phyloP scores from a whole-genome alignment of 2,329 filamentous ascomycete species.

The Seiridium unicorne region DNA sequence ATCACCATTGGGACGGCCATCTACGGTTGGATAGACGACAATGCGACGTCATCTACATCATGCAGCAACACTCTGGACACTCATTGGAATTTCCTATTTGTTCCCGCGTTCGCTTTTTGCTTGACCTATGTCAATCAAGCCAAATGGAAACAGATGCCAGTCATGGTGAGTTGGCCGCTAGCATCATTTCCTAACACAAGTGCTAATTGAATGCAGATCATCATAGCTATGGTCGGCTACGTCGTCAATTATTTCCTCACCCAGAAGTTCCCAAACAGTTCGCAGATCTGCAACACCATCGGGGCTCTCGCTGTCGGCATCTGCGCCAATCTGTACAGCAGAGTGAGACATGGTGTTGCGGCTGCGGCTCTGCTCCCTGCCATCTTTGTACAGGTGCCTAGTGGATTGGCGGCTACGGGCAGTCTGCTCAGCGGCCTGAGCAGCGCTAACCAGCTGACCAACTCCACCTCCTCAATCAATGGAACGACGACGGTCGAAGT shows the following conservation, averaged over 20 bases:
- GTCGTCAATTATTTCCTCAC: constrained; percentile 73
- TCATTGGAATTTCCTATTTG: constrained; percentile 62
- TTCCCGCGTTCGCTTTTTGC: constrained; percentile 66
- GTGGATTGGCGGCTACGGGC: constrained; percentile 45
- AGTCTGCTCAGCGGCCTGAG: constrained; percentile 43
- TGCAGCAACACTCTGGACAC: constrained; percentile 44
- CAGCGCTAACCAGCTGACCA: constrained; percentile 41
- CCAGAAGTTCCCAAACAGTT: constrained; percentile 63
- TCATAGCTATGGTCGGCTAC: constrained; percentile 73
- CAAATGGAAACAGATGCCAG: constrained; percentile 76
- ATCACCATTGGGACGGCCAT: constrained; percentile 59
- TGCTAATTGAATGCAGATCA: constrained; percentile 27
- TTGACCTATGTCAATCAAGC: constrained; percentile 77
- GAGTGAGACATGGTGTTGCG: constrained; percentile 49
- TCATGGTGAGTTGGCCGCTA: constrained; percentile 50
- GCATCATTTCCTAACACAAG: not conserved
- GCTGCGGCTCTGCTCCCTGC: constrained; percentile 46
- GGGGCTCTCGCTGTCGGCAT: constrained; percentile 76
- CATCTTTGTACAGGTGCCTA: constrained; percentile 48
- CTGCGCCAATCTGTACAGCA: constrained; percentile 75
- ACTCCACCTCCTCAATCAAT: constrained; percentile 24
- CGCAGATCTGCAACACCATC: constrained; percentile 74
- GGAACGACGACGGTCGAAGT: constrained; percentile 1
- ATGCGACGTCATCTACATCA: constrained; percentile 39
- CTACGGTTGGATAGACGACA: constrained; percentile 46